Evolutionary conservation across 2,329 filamentous ascomycete genomes (phyloP).

Genomic region (Calycina herbarum): DNA sequence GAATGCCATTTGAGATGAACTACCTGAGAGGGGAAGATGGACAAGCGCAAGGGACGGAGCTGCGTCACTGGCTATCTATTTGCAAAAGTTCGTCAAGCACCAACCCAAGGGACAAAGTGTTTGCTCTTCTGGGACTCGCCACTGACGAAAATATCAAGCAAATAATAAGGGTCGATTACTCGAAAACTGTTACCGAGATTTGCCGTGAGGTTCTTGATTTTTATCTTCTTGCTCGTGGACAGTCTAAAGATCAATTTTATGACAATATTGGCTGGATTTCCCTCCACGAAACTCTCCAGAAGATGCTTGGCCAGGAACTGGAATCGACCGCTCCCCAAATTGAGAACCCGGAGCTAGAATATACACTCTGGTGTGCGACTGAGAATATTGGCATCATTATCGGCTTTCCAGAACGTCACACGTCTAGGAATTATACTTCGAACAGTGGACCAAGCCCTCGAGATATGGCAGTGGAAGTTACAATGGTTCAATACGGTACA

Average conservation of each 20-base stretch:
- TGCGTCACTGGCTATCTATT: not conserved
- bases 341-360: not conserved
- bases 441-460: not conserved
- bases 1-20: not conserved
- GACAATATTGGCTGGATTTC: not conserved
- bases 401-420: not conserved
- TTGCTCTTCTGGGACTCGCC: not conserved
- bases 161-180: not conserved
- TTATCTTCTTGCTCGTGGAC: not conserved
- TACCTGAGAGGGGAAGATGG: not conserved
- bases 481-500: not conserved
- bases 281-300: not conserved
- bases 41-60: constrained; percentile 3
- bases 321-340: not conserved
- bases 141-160: not conserved
- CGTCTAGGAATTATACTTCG: not conserved
- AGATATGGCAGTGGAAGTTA: not conserved
- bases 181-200: not conserved
- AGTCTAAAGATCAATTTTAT: not conserved
- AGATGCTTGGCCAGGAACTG: not conserved
- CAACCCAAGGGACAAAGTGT: not conserved
- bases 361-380: not conserved
- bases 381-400: not conserved
- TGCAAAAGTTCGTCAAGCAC: not conserved
- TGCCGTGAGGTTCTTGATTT: not conserved